Base-by-base conservation (phyloP, 2,329 filamentous ascomycete genomes). In the Metarhizium rileyi region DNA sequence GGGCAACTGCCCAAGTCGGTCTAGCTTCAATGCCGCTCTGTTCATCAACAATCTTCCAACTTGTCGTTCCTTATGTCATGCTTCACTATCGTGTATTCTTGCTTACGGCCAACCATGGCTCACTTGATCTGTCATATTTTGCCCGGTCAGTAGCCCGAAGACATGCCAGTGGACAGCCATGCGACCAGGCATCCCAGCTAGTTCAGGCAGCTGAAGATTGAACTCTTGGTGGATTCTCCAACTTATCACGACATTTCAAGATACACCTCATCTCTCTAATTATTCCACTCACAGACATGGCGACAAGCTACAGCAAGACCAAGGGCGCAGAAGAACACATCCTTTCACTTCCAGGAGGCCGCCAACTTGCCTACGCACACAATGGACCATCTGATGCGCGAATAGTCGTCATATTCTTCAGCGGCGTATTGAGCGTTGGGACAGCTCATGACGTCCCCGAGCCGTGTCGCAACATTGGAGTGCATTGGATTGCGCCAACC, bases 351-450 rank as follows among this genome's bases (percentile, higher is more conserved):
- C 36, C 50, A 7, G 30, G 44, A 30, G 41, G 26, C 20, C 46
- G 57, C 16, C 54, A 57, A n/a, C 30, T 60, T 1, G 57, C 58
- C 10, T 60, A 56, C 45, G 53, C 58, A 10, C 46, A 52, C 50
- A 60, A 58, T 28, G 57, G 58, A 2, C 58, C 57, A 2, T 27
- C 41, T 5, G 26, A 36, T 2, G 52, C 55, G 2, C 55, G 52
- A 7, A 56, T 48, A 26, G 35, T 57, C 23, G 25, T 59, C 38
- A 28, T 59, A 23, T 59, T 59, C 50, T 59, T 57, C 38, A 49
- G 49, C 2, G 55, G 57, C 26, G 47, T 59, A 8, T 51, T 59
- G 49, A 55, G 54, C 45, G 51, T 57, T 6, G 57, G 57, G 2
- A 52, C 33, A 6, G 56, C 57, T 3, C 30, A 30, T 7, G 48